phyloP scores from a whole-genome alignment of 1,139 yeast genomes.

The Candida sp. region DNA sequence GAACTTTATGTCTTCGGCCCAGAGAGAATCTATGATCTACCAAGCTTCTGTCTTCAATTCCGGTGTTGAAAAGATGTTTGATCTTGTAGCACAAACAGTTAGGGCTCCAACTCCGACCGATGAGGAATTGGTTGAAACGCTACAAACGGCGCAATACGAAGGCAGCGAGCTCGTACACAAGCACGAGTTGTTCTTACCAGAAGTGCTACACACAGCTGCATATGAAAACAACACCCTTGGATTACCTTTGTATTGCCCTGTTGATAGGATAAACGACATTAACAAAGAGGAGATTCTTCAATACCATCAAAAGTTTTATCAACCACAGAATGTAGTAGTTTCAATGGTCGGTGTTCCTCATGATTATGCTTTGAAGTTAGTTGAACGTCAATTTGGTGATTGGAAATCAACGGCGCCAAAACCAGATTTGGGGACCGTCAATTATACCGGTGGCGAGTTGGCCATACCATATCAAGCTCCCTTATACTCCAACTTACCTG shows the following conservation, averaged over 20 bases:
- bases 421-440: slow-evolving; percentile 44
- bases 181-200: slow-evolving; percentile 88
- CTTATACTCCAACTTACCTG: slow-evolving; percentile 68
- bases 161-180: slow-evolving; percentile 76
- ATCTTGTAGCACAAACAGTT: slow-evolving; percentile 77
- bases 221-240: slow-evolving; percentile 75
- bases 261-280: slow-evolving; percentile 58
- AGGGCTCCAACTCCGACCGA: slow-evolving; percentile 64
- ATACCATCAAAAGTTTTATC: slow-evolving; percentile 67
- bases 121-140: slow-evolving; percentile 72
- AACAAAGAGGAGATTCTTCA: slow-evolving; percentile 50
- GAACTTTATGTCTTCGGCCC: slow-evolving; percentile 90
- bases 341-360: slow-evolving; percentile 89
- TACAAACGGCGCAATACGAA: slow-evolving; percentile 76
- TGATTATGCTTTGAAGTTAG: slow-evolving; percentile 62
- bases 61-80: slow-evolving; percentile 83
- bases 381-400: slow-evolving; percentile 62
- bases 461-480: slow-evolving; percentile 71
- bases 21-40: slow-evolving; percentile 87
- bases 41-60: slow-evolving; percentile 92
- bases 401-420: slow-evolving; percentile 35
- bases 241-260: slow-evolving; percentile 80
- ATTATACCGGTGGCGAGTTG: slow-evolving; percentile 76
- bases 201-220: slow-evolving; percentile 81
- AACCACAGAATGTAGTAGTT: slow-evolving; percentile 80